Evolutionary conservation across 352 stramenopile genomes (phyloP), one percentile per base, ranked within the genome.

Genomic region (Elongisporangium senticosum): DNA sequence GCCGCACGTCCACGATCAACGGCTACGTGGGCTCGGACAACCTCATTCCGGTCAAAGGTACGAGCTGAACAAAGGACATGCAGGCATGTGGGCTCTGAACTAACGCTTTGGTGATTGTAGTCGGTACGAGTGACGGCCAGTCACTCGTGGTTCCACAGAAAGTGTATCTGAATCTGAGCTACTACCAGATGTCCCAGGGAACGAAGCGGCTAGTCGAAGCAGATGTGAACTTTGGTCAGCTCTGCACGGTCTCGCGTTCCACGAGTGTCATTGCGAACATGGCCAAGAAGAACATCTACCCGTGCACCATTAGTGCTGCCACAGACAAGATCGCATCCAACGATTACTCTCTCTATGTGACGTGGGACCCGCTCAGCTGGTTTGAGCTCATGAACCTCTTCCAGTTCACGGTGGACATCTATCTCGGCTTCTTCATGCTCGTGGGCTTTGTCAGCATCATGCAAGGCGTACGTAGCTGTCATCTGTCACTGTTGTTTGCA

Each of bases 351-450:
- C 67, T 98, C 53, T 77, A 96, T 49, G 77, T 99, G 3, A 82
- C 74, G 2, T 98, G 89, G 76, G 77, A 86, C 37, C 75, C 93
- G n/a, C 71, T 98, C 1, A 65, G 74, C 47, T 98, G 94, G 94
- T 97, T 97, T 51, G 86, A 95, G 57, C 76, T 98, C 49, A 87
- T 99, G 53, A 99, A 99, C 62, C 71, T 82, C 7, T 99, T 99
- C 67, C 87, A 98, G 70, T 98, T 99, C 65, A 87, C 82, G 0
- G 80, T 86, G 22, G 82, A 93, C 59, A 86, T 99, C 3, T 99
- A 99, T 62, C 71, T 98, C 14, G 67, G 96, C 7, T 96, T 98
- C 56, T 98, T 98, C 65, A 89, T 79, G 11, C 66, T 97, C 28
- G 85, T 98, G 10, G 95, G 94, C 23, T 58, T 97, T 21, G 52